Base-by-base conservation (phyloP, 768 basidiomycete genomes). In the Sporobolomyces phaffii region DNA sequence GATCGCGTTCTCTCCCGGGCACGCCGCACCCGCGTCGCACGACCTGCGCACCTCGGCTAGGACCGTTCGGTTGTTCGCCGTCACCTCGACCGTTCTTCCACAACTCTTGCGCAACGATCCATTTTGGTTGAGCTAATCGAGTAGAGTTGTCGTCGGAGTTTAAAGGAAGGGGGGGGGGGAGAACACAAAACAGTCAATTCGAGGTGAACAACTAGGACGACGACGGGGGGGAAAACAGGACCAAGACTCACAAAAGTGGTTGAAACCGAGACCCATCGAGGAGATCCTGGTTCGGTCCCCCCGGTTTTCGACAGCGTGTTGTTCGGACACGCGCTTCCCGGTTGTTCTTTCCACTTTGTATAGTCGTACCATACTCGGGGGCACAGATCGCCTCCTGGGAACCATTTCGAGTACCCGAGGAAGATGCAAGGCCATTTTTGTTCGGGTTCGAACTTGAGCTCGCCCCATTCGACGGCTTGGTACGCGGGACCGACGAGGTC, bases 1-100 rank as follows among this genome's bases (percentile, higher is more conserved):
- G 20, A 56, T 41, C 26, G 54, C 54, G 40, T 56, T 56, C 38
- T 41, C 54, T 26, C 54, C 54, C 9, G 54, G 38, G 22, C 54
- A 56, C 14, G 34, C 54, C 5, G 38, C 43, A 5, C 28, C 18
- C 2, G 38, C 10, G 33, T 53, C n/a, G 40, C 54, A 56, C 3
- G 54, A 56, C 2, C 54, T 6, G 3, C 54, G 38, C 5, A 56
- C 22, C 28, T 56, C 54, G 11, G 40, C 54, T 22, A 43, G 24
- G 38, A 56, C 11, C 24, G 40, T 4, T 31, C 20, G 40, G 13
- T 29, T 20, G 10, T 28, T 29, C 3, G 20, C n/a, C 11, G 38
- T 41, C 9, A 56, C 54, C 11, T 9, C 6, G 40, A 43, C 40
- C 13, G 24, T 43, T 24, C 18, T 56, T 7, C 54, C 54, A 31